Percentiles rank a stretch among this genome's conserved stretches.
phyloP scores from a whole-genome alignment of 2,329 filamentous ascomycete species.

The Diaporthe batatas region DNA sequence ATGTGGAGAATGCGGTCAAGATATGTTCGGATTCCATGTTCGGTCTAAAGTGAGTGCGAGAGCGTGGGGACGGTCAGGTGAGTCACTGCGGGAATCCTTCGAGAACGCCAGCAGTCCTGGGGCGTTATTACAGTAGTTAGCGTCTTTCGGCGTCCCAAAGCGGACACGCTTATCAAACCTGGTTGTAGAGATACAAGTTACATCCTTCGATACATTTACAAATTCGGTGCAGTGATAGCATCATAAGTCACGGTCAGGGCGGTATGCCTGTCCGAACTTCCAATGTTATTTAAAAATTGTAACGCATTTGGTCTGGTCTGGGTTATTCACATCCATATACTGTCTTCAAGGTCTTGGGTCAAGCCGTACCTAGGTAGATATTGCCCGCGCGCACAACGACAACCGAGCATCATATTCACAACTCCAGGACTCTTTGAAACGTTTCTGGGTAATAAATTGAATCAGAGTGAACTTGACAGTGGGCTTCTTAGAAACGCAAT shows the following conservation, averaged over 20 bases:
- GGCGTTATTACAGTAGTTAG: too few species aligned
- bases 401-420: too few species aligned
- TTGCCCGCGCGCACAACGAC: too few species aligned
- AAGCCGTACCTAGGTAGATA: background rate
- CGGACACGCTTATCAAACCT: background rate
- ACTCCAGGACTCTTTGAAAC: background rate
- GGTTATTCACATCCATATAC: background rate
- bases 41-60: background rate
- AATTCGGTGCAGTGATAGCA: too few species aligned
- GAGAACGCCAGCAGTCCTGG: background rate
- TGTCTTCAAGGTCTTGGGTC: background rate
- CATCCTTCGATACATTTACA: background rate
- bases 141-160: conserved; percentile 14
- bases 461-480: background rate
- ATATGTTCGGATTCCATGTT: background rate
- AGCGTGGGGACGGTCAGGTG: background rate
- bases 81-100: conserved; percentile 22
- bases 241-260: background rate
- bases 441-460: background rate
- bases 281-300: background rate
- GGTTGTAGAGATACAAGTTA: background rate
- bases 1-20: background rate
- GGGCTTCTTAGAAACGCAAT: too few species aligned
- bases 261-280: too few species aligned
- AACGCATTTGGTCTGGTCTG: too few species aligned